These are phyloP conservation scores for Calonectria fujianensis DNA, from an alignment of 2,329 filamentous ascomycete species.

Conservation along the genomic window DNA sequence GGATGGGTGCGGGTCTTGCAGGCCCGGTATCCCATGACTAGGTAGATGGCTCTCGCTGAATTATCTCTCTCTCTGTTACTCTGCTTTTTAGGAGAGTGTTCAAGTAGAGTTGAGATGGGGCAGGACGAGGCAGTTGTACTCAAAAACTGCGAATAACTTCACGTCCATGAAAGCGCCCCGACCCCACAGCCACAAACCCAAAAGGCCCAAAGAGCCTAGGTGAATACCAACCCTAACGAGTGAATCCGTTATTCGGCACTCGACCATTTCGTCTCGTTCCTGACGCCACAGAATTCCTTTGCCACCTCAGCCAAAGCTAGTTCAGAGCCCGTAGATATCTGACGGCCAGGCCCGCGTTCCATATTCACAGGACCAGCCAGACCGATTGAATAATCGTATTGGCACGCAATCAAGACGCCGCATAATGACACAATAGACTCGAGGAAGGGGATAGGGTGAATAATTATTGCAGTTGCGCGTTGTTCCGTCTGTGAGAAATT, in stretches of 20 bases:
- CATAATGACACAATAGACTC: background rate
- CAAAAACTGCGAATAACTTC: slow-evolving; percentile 17
- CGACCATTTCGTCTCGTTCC: background rate
- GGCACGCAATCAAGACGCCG: background rate
- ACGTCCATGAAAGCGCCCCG: background rate
- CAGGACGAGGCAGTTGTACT: slow-evolving; percentile 8
- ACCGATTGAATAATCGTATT: background rate
- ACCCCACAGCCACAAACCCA: slow-evolving; percentile 7
- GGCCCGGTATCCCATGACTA: slow-evolving; percentile 19
- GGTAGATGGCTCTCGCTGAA: slow-evolving; percentile 39
- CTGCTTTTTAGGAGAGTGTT: slow-evolving; percentile 31
- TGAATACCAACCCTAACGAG: slow-evolving; percentile 18
- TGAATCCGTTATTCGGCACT: slow-evolving; percentile 14
- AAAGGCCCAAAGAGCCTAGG: background rate
- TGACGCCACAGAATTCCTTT: background rate
- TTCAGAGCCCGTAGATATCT: background rate
- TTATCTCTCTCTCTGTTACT: slow-evolving; percentile 39
- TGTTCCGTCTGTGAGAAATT: slow-evolving; percentile 32
- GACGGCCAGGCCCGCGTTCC: background rate
- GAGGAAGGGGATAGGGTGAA: background rate
- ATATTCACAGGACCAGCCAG: no score
- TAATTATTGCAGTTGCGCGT: slow-evolving; percentile 22
- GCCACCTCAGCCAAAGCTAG: background rate
- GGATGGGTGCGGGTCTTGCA: slow-evolving; percentile 13
- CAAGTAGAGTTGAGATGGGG: slow-evolving; percentile 31